phyloP scores from a whole-genome alignment of 208 protist genomes.

The Trypanosoma cruzi region DNA sequence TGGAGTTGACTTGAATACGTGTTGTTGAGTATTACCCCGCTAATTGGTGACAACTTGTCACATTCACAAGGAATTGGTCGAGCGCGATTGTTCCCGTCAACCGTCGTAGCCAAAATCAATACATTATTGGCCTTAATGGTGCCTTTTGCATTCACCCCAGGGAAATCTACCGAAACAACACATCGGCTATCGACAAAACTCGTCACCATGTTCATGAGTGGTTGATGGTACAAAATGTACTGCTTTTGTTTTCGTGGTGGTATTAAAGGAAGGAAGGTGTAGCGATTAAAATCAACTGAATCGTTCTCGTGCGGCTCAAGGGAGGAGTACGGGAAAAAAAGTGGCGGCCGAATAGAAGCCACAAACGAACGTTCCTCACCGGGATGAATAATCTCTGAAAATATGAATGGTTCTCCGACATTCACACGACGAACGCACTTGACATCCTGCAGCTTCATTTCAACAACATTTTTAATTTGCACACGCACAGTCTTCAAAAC shows the following conservation, averaged over 20 bases:
- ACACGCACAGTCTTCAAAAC: background rate
- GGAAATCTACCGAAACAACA: conserved; percentile 16
- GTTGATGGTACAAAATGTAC: conserved; percentile 12
- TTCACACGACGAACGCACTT: background rate
- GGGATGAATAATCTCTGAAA: background rate
- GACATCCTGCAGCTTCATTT: background rate
- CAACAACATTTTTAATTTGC: conserved; percentile 8
- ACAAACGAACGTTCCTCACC: conserved; percentile 17
- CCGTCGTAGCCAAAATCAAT: conserved; percentile 6
- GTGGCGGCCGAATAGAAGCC: background rate
- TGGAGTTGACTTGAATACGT: background rate
- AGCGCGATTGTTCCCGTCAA: background rate
- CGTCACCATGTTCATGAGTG: conserved; percentile 7
- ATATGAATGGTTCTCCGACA: conserved; percentile 19
- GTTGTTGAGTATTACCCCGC: background rate
- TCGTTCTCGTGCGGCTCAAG: background rate
- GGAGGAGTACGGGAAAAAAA: background rate
- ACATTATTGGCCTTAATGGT: conserved; percentile 7
- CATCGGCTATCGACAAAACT: conserved; percentile 14
- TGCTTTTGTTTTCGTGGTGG: conserved; percentile 7
- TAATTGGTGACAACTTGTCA: background rate
- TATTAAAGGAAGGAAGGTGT: background rate
- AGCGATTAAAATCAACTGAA: background rate
- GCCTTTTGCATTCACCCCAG: background rate
- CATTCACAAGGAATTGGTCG: background rate